These are phyloP conservation scores for Pythium biforme DNA, from an alignment of 352 stramenopile genomes.

Conservation along the genomic window DNA sequence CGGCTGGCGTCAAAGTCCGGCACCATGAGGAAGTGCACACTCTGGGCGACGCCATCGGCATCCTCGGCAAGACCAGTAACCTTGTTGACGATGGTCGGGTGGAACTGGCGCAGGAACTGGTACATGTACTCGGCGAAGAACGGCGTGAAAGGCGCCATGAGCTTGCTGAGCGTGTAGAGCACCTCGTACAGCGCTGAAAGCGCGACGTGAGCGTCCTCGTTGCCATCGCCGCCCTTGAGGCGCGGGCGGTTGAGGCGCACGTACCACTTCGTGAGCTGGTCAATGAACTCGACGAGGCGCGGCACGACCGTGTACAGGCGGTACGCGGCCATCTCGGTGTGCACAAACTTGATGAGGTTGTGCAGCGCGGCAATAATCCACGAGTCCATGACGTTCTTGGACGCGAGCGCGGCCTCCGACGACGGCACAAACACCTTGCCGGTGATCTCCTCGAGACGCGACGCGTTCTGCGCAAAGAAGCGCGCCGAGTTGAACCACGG, in stretches of 20 bases:
- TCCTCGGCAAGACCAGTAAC: conserved; percentile 71
- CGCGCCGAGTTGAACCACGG: conserved; percentile 99
- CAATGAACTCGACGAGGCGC: conserved; percentile 97
- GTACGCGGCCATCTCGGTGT: conserved; percentile 98
- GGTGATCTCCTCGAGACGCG: conserved; percentile 89
- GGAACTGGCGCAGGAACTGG: conserved; percentile 96
- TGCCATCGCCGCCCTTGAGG: conserved; percentile 94
- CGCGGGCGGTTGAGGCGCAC: conserved; percentile 98
- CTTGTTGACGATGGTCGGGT: conserved; percentile 84
- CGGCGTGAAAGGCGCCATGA: conserved; percentile 99
- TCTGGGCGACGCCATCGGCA: conserved; percentile 90
- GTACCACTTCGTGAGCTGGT: conserved; percentile 99
- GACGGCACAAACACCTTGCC: conserved; percentile 89
- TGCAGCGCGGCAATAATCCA: conserved; percentile 99
- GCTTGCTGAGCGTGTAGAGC: conserved; percentile 91
- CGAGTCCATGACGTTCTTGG: conserved; percentile 97
- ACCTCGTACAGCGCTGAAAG: conserved; percentile 98
- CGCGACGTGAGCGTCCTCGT: conserved; percentile 78
- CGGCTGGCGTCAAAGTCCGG: conserved; percentile 91
- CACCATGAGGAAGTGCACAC: conserved; percentile 96
- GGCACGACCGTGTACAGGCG: conserved; percentile 99
- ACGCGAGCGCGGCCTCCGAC: conserved; percentile 80
- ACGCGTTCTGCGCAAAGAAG: conserved; percentile 98
- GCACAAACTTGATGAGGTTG: conserved; percentile 97
- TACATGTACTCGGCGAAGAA: conserved; percentile 99